Conservation (phyloP, 78 protist genomes). For the Dictyostelium citrinum region DNA sequence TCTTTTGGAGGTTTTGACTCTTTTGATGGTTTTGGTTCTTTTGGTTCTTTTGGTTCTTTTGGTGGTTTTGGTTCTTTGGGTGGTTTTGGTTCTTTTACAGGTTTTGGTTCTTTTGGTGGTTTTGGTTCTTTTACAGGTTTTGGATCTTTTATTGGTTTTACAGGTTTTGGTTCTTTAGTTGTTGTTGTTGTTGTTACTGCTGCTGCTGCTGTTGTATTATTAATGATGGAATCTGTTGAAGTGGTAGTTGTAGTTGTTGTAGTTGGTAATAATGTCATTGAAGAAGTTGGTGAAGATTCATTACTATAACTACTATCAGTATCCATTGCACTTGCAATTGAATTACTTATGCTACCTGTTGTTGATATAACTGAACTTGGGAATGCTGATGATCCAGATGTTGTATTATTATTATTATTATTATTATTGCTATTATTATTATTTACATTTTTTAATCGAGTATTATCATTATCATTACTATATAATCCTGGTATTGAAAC, state of each 20-base stretch:
- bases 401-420: not conserved
- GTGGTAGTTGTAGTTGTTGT: constrained; percentile 1
- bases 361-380: constrained; percentile 10
- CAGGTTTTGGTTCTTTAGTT: not conserved
- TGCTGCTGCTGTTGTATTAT: not conserved
- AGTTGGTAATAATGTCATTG: not conserved
- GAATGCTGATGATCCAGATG: not conserved
- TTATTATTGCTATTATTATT: not conserved
- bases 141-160: not conserved
- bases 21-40: not conserved
- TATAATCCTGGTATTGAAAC: not conserved
- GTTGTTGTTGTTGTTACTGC: not conserved
- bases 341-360: not conserved
- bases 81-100: not conserved
- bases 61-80: not conserved
- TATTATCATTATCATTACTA: not conserved
- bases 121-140: not conserved
- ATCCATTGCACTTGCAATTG: not conserved
- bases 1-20: not conserved
- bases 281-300: constrained; percentile 6
- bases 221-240: too few species aligned
- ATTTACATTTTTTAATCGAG: not conserved
- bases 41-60: not conserved
- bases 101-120: not conserved
- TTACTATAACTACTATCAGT: not conserved